These are phyloP conservation scores for Neurospora sp. DNA, from an alignment of 495 filamentous ascomycete genomes.

Conservation along the genomic window DNA sequence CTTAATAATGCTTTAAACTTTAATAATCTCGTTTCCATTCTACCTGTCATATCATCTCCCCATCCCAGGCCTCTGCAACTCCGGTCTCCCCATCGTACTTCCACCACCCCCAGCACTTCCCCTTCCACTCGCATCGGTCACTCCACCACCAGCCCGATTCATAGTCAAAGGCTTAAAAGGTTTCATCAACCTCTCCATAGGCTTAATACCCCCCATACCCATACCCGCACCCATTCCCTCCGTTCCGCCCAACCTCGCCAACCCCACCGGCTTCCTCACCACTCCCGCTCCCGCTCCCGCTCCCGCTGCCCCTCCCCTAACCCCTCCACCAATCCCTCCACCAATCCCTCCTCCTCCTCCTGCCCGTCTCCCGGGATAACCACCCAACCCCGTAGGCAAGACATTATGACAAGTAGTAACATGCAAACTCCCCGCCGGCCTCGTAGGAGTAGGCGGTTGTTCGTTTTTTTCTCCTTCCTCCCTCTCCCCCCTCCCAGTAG, in stretches of 20 bases:
- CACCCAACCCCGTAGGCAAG: conserved; percentile 19
- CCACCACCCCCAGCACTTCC: not conserved
- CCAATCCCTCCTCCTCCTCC: not conserved
- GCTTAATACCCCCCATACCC: conserved; percentile 21
- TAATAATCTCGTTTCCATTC: no score
- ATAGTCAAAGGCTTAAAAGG: conserved; percentile 40
- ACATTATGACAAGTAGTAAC: conserved; percentile 21
- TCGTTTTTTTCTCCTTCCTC: conserved; percentile 6
- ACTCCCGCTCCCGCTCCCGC: not conserved
- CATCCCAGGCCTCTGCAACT: not conserved
- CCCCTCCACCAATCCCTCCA: no score
- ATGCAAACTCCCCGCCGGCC: conserved; percentile 31
- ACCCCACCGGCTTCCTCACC: not conserved
- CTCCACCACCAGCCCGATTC: conserved; percentile 12
- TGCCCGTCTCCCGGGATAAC: conserved; percentile 22
- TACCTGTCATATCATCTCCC: not conserved
- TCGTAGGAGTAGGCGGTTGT: conserved; percentile 19
- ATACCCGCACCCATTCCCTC: conserved; percentile 7
- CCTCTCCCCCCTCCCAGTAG: not conserved
- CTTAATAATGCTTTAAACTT: no score
- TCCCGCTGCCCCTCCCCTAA: not conserved
- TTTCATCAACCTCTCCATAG: conserved; percentile 32
- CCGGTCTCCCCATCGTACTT: not conserved
- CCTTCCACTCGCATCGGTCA: not conserved
- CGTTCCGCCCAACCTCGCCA: not conserved